phyloP scores from a whole-genome alignment of 1,139 yeast genomes.

The Zygosaccharomyces pseudobailii region DNA sequence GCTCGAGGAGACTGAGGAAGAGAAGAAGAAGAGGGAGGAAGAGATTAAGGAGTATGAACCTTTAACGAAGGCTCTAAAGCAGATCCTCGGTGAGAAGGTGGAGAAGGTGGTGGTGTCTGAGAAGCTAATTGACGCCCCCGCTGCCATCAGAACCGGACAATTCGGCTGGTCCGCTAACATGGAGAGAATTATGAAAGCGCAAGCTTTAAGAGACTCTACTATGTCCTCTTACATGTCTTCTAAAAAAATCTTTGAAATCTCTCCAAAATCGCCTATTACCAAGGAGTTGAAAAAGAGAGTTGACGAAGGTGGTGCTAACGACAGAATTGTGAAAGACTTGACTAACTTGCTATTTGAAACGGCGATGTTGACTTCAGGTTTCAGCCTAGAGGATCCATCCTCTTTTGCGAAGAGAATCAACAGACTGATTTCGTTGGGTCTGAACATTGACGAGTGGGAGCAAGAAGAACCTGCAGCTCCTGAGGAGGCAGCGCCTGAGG shows the following conservation, averaged over 20 bases:
- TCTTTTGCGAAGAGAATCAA: slow-evolving; percentile 96
- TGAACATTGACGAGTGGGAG: slow-evolving; percentile 92
- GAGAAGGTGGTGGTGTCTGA: slow-evolving; percentile 99
- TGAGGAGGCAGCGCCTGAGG: slow-evolving; percentile 49
- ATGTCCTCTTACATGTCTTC: slow-evolving; percentile 99
- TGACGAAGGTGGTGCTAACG: slow-evolving; percentile 95
- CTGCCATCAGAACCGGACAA: slow-evolving; percentile 99
- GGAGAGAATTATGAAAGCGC: slow-evolving; percentile 99
- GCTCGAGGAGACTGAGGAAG: slow-evolving; percentile 98
- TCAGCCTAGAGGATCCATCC: slow-evolving; percentile 97
- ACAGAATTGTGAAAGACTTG: slow-evolving; percentile 96
- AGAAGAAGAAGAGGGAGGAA: slow-evolving; percentile 88
- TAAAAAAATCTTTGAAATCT: slow-evolving; percentile 97
- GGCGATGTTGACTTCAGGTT: slow-evolving; percentile 97
- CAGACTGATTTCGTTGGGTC: slow-evolving; percentile 96
- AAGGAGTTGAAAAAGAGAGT: slow-evolving; percentile 94
- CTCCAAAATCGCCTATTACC: slow-evolving; percentile 94
- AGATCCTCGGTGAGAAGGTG: slow-evolving; percentile 95
- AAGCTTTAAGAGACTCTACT: slow-evolving; percentile 97
- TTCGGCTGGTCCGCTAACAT: slow-evolving; percentile 99
- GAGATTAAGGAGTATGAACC: slow-evolving; percentile 90
- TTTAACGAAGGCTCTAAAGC: slow-evolving; percentile 93
- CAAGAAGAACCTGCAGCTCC: slow-evolving; percentile 45
- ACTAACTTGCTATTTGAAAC: slow-evolving; percentile 96
- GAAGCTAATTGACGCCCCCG: slow-evolving; percentile 97